Evolutionary conservation across 768 basidiomycete species (phyloP).

Genomic region (Rhodotorula diobovata): DNA sequence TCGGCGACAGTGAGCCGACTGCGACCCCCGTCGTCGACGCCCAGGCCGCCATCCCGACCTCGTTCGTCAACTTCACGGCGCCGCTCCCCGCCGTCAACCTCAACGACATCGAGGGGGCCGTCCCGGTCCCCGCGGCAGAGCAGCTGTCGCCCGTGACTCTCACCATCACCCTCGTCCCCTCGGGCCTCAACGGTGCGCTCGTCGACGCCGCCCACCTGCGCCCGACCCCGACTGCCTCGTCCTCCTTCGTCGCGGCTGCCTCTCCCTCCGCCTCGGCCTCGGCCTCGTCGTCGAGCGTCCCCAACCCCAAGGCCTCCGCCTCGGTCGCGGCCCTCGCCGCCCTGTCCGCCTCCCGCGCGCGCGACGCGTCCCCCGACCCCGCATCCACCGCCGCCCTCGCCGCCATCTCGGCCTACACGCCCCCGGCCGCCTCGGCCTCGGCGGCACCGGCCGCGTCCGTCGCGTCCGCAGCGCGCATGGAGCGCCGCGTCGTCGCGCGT

Average conservation of each 20-base stretch:
- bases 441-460: not conserved
- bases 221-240: not conserved
- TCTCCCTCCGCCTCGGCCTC: not conserved
- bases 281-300: not conserved
- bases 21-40: conserved; percentile 7
- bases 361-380: not conserved
- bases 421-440: not conserved
- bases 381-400: not conserved
- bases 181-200: conserved; percentile 16
- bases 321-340: not conserved
- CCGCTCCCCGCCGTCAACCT: not conserved
- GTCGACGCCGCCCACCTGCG: conserved; percentile 23
- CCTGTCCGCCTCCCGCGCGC: no score
- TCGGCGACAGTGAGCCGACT: not conserved
- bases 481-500: not conserved
- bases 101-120: not conserved
- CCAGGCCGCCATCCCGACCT: not conserved
- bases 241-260: conserved; percentile 6
- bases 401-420: not conserved
- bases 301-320: conserved; percentile 3
- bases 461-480: not conserved
- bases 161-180: conserved; percentile 27
- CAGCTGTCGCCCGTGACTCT: conserved; percentile 17
- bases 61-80: not conserved
- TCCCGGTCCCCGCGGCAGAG: not conserved